Evolutionary conservation across 2,329 filamentous ascomycete species (phyloP).

Genomic region (Trichoderma gracile): DNA sequence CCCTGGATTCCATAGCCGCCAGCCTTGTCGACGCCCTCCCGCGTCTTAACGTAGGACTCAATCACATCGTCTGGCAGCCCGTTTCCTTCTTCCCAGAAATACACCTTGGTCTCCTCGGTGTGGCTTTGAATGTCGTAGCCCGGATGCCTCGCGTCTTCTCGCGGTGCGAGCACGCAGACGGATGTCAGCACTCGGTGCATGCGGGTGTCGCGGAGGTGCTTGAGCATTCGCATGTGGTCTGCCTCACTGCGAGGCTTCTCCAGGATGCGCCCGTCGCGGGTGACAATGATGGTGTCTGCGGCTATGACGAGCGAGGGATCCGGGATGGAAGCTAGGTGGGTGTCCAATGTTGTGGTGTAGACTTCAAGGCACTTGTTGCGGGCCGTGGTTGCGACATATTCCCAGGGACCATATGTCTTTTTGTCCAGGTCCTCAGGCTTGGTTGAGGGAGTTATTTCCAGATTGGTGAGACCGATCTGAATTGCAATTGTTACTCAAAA

Average conservation of each 20-base stretch:
- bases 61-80: slow-evolving; percentile 77
- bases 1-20: slow-evolving; percentile 96
- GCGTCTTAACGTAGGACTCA: slow-evolving; percentile 73
- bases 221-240: slow-evolving; percentile 83
- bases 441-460: slow-evolving; percentile 82
- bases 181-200: slow-evolving; percentile 84
- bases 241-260: slow-evolving; percentile 86
- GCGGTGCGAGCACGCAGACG: slow-evolving; percentile 78
- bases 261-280: slow-evolving; percentile 71
- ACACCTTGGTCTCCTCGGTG: slow-evolving; percentile 90
- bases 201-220: slow-evolving; percentile 72
- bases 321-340: slow-evolving; percentile 46
- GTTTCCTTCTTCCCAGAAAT: slow-evolving; percentile 67
- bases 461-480: slow-evolving; percentile 74
- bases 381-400: slow-evolving; percentile 89
- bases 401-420: slow-evolving; percentile 69
- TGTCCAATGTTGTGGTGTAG: slow-evolving; percentile 50
- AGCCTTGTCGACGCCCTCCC: slow-evolving; percentile 94
- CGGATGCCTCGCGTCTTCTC: slow-evolving; percentile 76
- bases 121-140: slow-evolving; percentile 80
- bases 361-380: slow-evolving; percentile 80
- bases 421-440: slow-evolving; percentile 87
- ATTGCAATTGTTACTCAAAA: neutral
- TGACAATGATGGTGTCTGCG: slow-evolving; percentile 88
- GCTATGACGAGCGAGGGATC: slow-evolving; percentile 86